Conservation (phyloP, 1,284 basidiomycete genomes). For the Apiotrichum mycotoxinovorans region DNA sequence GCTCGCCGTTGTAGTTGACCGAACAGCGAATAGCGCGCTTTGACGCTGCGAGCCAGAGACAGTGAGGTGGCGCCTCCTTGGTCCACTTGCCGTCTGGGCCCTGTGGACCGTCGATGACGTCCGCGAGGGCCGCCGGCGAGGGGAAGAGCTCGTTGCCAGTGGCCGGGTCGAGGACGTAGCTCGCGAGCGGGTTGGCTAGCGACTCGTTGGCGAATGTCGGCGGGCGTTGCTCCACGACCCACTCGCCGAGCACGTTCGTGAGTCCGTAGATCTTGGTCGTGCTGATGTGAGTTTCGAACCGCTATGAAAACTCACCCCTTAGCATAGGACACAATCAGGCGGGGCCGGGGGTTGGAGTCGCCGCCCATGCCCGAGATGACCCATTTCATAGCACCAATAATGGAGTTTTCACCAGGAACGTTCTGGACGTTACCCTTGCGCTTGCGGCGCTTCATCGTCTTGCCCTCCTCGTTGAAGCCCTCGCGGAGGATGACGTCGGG, state of each 20-base stretch:
- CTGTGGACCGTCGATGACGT: conserved; percentile 18
- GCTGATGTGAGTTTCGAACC: conserved; percentile 25
- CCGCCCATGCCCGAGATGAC: conserved; percentile 58
- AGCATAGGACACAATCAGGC: conserved; percentile 60
- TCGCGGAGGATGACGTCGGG: conserved; percentile 61
- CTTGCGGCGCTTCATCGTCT: conserved; percentile 45
- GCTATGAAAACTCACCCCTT: conserved; percentile 55
- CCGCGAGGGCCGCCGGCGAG: conserved; percentile 19
- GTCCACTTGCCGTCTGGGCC: conserved; percentile 20
- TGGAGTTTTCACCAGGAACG: conserved; percentile 39
- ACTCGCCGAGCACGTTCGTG: conserved; percentile 52
- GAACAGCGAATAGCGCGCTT: conserved; percentile 44
- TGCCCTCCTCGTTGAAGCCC: conserved; percentile 44
- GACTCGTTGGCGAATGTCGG: conserved; percentile 49
- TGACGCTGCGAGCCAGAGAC: conserved; percentile 53
- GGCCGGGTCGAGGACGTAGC: conserved; percentile 63
- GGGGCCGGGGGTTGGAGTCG: conserved; percentile 59
- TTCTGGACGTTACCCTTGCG: conserved; percentile 46
- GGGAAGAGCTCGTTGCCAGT: conserved; percentile 54
- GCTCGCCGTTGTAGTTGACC: conserved; percentile 50
- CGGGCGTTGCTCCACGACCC: conserved; percentile 57
- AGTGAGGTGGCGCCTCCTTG: conserved; percentile 42
- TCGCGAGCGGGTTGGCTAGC: conserved; percentile 56
- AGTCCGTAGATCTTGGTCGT: conserved; percentile 60
- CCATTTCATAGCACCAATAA: conserved; percentile 63